Evolutionary conservation across 371 early-diverging fungal species (phyloP), one percentile per base, ranked within the genome.

Genomic region (Rhizopus arrhizus): DNA sequence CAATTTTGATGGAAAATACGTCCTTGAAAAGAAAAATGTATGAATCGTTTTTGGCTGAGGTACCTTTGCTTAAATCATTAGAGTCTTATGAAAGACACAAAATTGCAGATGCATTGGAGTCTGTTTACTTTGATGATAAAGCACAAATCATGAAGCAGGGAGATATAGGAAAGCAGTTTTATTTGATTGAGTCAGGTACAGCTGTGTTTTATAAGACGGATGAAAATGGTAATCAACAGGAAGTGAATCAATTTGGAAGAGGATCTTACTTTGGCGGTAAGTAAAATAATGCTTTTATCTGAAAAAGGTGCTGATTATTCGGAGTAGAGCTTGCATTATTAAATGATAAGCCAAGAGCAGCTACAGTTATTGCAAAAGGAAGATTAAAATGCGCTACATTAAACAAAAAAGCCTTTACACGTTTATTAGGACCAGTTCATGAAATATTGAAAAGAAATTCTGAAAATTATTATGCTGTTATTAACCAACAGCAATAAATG

Each of bases 221-320:
- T 58, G 85, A 82, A n/a, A 76, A 86, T 46, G 92, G 93, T 22
- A 82, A 83, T 16, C 87, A 88, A 63, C 86, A 87, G 62, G 80
- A 86, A 66, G 82, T 91, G 68, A 88, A 87, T 50, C 78, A 85
- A 33, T 70, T 92, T 64, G 78, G 80, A 36, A 90, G 90, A 72
- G 97, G 97, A 35, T 91, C 88, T 47, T 97, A 96, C 66, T 97
- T 97, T 85, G 97, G 97, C 81, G 93, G 91, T 90, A 72, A 63
- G 22, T 22, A 22, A 22, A 22, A 22, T 22, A 22, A 2, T 2
- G 2, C 22, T 22, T 22, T 2, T 22, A 22, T 22, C 22, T 22
- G 22, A 22, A 22, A 22, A 22, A 22, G 22, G 22, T 22, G 22
- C 2, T 22, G 22, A 22, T 22, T 22, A 22, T 22, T 22, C 22